Percentiles rank a stretch among this genome's conserved stretches.
phyloP scores from a whole-genome alignment of 345 rosid genomes.

The Populus nigra region DNA sequence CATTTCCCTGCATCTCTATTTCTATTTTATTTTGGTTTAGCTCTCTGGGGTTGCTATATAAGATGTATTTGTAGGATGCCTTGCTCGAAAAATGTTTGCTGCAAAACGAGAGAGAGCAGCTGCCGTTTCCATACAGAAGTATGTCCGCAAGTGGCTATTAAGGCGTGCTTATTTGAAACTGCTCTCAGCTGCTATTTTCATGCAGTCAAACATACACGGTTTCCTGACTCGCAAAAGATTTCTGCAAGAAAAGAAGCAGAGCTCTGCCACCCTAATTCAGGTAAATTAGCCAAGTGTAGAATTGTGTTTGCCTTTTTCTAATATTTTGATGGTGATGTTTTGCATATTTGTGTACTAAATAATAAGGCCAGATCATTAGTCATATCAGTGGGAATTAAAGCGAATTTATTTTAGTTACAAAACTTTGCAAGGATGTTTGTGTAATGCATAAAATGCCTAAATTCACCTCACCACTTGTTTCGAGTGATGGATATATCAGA shows the following conservation, averaged over 20 bases:
- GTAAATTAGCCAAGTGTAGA: conserved; percentile 26
- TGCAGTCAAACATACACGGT: conserved; percentile 72
- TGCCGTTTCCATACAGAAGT: conserved; percentile 64
- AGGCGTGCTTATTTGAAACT: conserved; percentile 49
- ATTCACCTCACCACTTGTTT: not conserved
- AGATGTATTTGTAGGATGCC: conserved; percentile 55
- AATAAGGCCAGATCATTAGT: no score
- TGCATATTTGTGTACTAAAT: no score
- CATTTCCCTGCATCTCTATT: not conserved
- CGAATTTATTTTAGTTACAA: not conserved
- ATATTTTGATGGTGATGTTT: not conserved
- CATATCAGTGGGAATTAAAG: no score
- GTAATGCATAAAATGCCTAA: not conserved
- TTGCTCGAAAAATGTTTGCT: conserved; percentile 58
- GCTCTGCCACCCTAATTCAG: conserved; percentile 78
- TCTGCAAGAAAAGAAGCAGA: conserved; percentile 52
- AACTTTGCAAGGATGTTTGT: not conserved
- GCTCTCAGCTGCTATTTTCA: conserved; percentile 46
- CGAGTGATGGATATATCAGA: no score
- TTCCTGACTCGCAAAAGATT: conserved; percentile 57
- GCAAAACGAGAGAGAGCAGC: conserved; percentile 65
- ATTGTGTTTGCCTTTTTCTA: conserved; percentile 2
- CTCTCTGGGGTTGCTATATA: conserved; percentile 20
- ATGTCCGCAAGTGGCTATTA: conserved; percentile 58
- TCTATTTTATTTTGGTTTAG: conserved; percentile 23